Conservation (phyloP, 192 early-diverging fungal genomes). For the Coemansia sp. region DNA sequence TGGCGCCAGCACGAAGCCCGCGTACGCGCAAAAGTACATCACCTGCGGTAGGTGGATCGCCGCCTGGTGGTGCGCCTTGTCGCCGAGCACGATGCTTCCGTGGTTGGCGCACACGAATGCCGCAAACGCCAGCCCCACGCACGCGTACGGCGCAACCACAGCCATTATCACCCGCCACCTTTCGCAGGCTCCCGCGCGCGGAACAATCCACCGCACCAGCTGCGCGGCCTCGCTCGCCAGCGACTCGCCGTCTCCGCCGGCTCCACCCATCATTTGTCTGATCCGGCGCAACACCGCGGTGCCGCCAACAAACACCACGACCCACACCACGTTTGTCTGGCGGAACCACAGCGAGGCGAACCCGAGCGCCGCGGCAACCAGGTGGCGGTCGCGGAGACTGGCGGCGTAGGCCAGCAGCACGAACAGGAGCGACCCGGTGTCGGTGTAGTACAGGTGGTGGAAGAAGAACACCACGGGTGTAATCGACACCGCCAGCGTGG, state of each 20-base stretch:
- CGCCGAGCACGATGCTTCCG: slow-evolving; percentile 82
- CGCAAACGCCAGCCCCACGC: slow-evolving; percentile 55
- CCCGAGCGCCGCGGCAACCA: slow-evolving; percentile 61
- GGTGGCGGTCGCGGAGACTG: slow-evolving; percentile 52
- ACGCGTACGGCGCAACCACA: slow-evolving; percentile 21
- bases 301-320: slow-evolving; percentile 59
- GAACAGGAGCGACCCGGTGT: slow-evolving; percentile 79
- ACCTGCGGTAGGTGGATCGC: slow-evolving; percentile 80
- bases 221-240: slow-evolving; percentile 2
- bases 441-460: slow-evolving; percentile 89
- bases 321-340: slow-evolving; percentile 94
- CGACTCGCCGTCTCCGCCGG: neutral
- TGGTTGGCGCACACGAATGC: slow-evolving; percentile 75
- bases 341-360: slow-evolving; percentile 66
- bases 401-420: slow-evolving; percentile 68
- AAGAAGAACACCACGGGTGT: slow-evolving; percentile 88
- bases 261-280: neutral
- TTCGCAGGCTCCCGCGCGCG: neutral
- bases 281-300: slow-evolving; percentile 26
- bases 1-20: slow-evolving; percentile 55
- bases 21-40: slow-evolving; percentile 78
- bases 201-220: slow-evolving; percentile 11
- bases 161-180: neutral
- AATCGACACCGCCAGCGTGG: slow-evolving; percentile 57
- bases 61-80: slow-evolving; percentile 80